phyloP scores from a whole-genome alignment of 2,329 filamentous ascomycete species.

The Chrysosporium queenslandicum region DNA sequence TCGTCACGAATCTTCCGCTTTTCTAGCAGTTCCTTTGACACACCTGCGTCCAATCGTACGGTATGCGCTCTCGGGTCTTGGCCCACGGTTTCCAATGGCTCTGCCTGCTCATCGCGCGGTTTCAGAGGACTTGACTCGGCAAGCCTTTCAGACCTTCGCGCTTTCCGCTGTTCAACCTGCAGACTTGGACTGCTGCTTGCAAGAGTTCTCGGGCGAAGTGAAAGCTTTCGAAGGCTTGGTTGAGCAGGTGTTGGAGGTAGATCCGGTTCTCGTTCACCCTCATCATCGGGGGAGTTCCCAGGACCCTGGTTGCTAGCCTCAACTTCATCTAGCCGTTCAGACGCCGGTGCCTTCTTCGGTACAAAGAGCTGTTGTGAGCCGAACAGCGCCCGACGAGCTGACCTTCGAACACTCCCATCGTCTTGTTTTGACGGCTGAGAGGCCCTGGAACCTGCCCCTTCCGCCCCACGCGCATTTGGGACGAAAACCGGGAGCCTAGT shows the following conservation, averaged over 20 bases:
- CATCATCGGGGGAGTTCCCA: neutral
- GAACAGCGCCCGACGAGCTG: slow-evolving; percentile 5
- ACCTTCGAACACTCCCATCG: neutral
- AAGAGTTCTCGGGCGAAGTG: slow-evolving; percentile 25
- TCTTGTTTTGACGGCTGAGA: neutral
- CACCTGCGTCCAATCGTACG: slow-evolving; percentile 11
- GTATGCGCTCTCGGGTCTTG: slow-evolving; percentile 8
- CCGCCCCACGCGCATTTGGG: neutral
- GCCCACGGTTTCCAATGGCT: slow-evolving; percentile 15
- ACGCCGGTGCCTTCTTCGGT: neutral
- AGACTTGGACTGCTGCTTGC: slow-evolving; percentile 32
- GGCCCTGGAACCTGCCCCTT: neutral
- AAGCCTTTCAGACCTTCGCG: slow-evolving; percentile 20
- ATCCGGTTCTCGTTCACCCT: slow-evolving; percentile 48
- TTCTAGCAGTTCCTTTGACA: slow-evolving; percentile 24
- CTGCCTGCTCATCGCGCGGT: slow-evolving; percentile 17
- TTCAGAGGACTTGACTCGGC: slow-evolving; percentile 27
- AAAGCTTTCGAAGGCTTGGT: slow-evolving; percentile 30
- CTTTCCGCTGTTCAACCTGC: slow-evolving; percentile 23
- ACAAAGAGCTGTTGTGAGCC: neutral
- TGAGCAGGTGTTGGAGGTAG: slow-evolving; percentile 46
- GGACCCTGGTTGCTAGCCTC: neutral
- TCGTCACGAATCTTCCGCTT: slow-evolving; percentile 47
- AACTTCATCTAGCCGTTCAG: slow-evolving; percentile 13
- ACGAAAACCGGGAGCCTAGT: neutral